These are phyloP conservation scores for Microdochium nivale DNA, from an alignment of 2,329 filamentous ascomycete species.

Conservation along the genomic window DNA sequence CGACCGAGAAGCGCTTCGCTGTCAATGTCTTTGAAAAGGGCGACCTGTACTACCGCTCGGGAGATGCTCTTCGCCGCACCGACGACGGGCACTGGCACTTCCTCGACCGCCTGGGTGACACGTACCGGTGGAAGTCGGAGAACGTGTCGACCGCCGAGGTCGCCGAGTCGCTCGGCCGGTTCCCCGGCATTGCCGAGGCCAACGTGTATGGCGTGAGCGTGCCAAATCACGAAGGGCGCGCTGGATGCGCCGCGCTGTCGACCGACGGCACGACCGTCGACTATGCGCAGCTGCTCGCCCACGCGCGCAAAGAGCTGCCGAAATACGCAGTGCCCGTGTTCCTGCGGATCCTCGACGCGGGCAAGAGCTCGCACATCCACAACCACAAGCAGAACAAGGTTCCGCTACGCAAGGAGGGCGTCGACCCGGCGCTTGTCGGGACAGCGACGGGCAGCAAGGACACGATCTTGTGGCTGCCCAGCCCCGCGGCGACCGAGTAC, in stretches of 20 bases:
- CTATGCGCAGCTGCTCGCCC: constrained; percentile 19
- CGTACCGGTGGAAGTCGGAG: constrained; percentile 51
- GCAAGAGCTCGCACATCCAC: constrained; percentile 24
- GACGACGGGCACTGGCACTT: constrained; percentile 57
- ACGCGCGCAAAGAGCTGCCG: constrained; percentile 21
- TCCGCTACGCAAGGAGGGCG: constrained; percentile 24
- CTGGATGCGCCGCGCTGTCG: constrained; percentile 24
- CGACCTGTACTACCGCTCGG: constrained; percentile 56
- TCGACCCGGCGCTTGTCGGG: constrained; percentile 21
- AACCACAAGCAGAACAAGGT: constrained; percentile 29
- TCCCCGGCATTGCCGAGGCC: constrained; percentile 23
- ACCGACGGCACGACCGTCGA: constrained; percentile 14
- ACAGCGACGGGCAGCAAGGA: constrained; percentile 14
- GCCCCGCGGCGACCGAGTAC: constrained; percentile 11
- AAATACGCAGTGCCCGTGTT: constrained; percentile 28
- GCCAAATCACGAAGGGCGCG: constrained; percentile 25
- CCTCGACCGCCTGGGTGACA: constrained; percentile 57
- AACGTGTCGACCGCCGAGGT: constrained; percentile 30
- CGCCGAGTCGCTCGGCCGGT: constrained; percentile 22
- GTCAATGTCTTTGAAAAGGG: constrained; percentile 53
- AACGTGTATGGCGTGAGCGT: constrained; percentile 26
- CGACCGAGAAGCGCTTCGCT: constrained; percentile 55
- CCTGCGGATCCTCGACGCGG: constrained; percentile 19
- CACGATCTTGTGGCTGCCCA: constrained; percentile 22
- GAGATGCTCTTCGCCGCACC: constrained; percentile 51